Conservation (phyloP, 2,329 filamentous ascomycete species). For the Fusarium euwallaceae region DNA sequence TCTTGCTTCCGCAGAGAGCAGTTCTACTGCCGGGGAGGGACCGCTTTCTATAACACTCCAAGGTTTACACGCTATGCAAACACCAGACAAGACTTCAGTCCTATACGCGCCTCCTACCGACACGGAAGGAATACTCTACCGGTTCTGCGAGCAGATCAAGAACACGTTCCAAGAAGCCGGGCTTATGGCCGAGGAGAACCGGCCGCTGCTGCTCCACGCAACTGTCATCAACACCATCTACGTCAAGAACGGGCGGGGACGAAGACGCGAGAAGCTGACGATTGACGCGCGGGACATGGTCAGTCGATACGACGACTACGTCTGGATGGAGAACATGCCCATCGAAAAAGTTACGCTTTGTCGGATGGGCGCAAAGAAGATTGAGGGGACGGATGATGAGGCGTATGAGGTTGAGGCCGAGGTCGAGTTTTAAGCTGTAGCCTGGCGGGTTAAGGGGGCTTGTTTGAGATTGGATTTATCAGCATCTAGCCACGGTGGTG, state of each 20-base stretch:
- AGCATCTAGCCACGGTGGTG: not conserved
- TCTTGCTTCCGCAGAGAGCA: not conserved
- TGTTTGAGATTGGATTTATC: not conserved
- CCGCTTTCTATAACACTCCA: conserved; percentile 61
- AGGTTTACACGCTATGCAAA: conserved; percentile 74
- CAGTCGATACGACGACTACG: conserved; percentile 71
- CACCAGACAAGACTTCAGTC: conserved; percentile 67
- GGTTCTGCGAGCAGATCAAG: conserved; percentile 70
- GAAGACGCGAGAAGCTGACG: conserved; percentile 56
- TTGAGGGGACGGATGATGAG: conserved; percentile 65
- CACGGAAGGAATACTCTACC: conserved; percentile 61
- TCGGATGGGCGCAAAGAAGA: conserved; percentile 85
- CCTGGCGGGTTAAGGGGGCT: conserved; percentile 2
- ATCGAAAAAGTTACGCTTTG: conserved; percentile 84
- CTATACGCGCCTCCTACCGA: conserved; percentile 75
- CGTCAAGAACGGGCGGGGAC: conserved; percentile 58
- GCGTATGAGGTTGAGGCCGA: conserved; percentile 68
- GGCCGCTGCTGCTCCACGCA: conserved; percentile 82
- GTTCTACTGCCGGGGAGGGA: not conserved
- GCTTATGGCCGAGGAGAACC: conserved; percentile 68
- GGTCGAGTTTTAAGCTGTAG: conserved; percentile 53
- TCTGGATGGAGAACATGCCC: conserved; percentile 77
- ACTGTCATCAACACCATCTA: conserved; percentile 91
- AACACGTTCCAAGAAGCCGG: conserved; percentile 66
- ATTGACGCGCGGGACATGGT: conserved; percentile 69